A percentile compares a stretch with the other conserved stretches of the same genome.
These are phyloP conservation scores for Ascomycota sp. DNA, from an alignment of 2,329 filamentous ascomycete species.

Conservation along the genomic window DNA sequence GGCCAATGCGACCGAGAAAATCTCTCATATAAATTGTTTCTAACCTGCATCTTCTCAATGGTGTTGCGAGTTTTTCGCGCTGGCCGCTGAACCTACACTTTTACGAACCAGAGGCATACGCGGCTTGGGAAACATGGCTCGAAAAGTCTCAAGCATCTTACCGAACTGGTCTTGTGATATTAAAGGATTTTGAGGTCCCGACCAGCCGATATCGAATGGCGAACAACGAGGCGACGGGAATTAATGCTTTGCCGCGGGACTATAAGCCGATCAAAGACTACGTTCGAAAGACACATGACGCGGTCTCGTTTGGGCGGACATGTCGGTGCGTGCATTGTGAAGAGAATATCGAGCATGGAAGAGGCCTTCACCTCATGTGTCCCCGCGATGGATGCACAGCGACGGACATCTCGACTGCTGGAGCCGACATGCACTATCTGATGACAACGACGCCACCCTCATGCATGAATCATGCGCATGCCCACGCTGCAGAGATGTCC, in stretches of 20 bases:
- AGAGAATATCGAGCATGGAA: conserved; percentile 20
- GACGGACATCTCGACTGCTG: conserved; percentile 39
- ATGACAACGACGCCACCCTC: conserved; percentile 21
- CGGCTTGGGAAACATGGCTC: conserved; percentile 44
- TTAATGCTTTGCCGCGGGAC: conserved; percentile 31
- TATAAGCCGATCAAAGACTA: conserved; percentile 32
- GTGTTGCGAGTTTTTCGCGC: conserved; percentile 56
- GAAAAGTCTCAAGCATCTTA: conserved; percentile 25
- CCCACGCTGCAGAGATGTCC: conserved; percentile 43
- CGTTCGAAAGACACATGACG: conserved; percentile 30
- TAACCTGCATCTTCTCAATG: conserved; percentile 63
- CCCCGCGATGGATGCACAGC: conserved; percentile 30
- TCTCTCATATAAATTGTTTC: conserved; percentile 50
- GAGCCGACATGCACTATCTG: conserved; percentile 27
- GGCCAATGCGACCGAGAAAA: conserved; percentile 33
- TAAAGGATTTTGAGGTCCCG: conserved; percentile 30
- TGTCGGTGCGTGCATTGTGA: conserved; percentile 33
- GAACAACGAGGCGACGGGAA: conserved; percentile 18
- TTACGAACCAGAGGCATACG: conserved; percentile 49
- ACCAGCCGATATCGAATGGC: neutral
- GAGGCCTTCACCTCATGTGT: conserved; percentile 37
- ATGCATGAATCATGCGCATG: conserved; percentile 52
- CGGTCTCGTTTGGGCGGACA: conserved; percentile 35
- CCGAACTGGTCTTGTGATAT: conserved; percentile 27
- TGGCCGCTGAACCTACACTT: conserved; percentile 76